Conservation (phyloP, 2,329 filamentous ascomycete species). For the Paecilomyces niveus region DNA sequence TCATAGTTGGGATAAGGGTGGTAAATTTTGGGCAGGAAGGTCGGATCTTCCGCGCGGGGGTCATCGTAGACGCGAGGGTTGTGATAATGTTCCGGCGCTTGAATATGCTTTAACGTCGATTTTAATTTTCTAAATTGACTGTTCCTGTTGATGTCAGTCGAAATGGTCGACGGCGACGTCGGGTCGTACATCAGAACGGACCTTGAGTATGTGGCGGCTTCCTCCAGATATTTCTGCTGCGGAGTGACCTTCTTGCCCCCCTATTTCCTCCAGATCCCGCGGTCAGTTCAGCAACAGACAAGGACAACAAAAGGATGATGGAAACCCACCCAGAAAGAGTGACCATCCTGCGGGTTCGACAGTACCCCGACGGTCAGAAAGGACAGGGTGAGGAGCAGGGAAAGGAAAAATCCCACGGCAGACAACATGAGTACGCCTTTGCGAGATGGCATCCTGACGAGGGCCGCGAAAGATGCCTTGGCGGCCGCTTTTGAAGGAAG, state of each 20-base stretch:
- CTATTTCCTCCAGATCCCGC: neutral
- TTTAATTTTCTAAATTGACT: slow-evolving; percentile 7
- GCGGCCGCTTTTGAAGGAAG: neutral
- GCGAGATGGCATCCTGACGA: neutral
- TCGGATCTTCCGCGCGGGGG: slow-evolving; percentile 1
- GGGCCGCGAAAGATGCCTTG: neutral
- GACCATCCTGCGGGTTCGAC: neutral
- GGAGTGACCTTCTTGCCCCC: neutral
- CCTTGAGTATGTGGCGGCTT: slow-evolving; percentile 1
- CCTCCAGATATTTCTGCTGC: slow-evolving; percentile 8
- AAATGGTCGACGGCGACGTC: neutral
- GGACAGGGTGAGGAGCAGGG: neutral
- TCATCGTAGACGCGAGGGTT: slow-evolving; percentile 5
- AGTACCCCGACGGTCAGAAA: neutral
- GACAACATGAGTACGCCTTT: neutral
- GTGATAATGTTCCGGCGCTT: slow-evolving; percentile 3
- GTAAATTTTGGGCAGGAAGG: slow-evolving; percentile 47
- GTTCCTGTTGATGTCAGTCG: neutral
- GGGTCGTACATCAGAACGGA: slow-evolving; percentile 2
- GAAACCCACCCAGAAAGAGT: neutral
- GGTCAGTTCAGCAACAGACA: too few relatives aligned
- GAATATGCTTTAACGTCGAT: slow-evolving; percentile 6
- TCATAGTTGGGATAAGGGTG: slow-evolving; percentile 69
- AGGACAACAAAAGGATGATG: too few relatives aligned
- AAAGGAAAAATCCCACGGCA: neutral